Evolutionary conservation across 371 early-diverging fungal species (phyloP), one percentile per base, ranked within the genome.

Genomic region (Mortierella sp.): DNA sequence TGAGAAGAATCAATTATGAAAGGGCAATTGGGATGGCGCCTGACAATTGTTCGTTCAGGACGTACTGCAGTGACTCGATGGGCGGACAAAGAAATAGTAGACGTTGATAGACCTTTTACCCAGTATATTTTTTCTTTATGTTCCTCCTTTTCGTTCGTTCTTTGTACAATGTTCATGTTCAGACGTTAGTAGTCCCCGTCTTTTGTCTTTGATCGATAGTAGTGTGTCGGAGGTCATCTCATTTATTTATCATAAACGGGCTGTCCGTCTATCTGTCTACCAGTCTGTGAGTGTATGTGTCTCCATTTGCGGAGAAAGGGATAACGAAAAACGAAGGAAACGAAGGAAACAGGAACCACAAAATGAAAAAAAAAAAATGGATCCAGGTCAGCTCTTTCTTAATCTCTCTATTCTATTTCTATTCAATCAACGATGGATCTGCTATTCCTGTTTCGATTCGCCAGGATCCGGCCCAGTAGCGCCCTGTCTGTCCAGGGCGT

Each of bases 231-330:
- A 22, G 22, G 22, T 22, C 6, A 19, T 16, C 22, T 47, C 22
- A 10, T 50, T n/a, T n/a, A n/a, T 50, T 22, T 6, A 16, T 58
- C 22, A 7, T 58, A 11, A 47, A 47, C 19, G 19, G 19, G 4
- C 5, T 47, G 47, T 47, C 22, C 19, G n/a, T 47, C 47, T 16
- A 5, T 47, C 47, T 1, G 47, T 47, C 47, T 22, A 22, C 47
- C 11, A 14, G n/a, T 53, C 26, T n/a, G 26, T 13, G 53, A 10
- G 13, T 34, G 31, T 31, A 16, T 58, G 22, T 58, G 22, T 14
- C 58, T 58, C 58, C 58, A 58, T 31, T 58, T 58, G 58, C 58
- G 58, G 58, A 58, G 58, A 58, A 58, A 34, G 50, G 50, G 19
- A 26, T n/a, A 48, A 9, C 3, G 48, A n/a, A 48, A 6, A 53